Base-by-base conservation (phyloP, 495 filamentous ascomycete genomes). In the Pyronema omphalodes region DNA sequence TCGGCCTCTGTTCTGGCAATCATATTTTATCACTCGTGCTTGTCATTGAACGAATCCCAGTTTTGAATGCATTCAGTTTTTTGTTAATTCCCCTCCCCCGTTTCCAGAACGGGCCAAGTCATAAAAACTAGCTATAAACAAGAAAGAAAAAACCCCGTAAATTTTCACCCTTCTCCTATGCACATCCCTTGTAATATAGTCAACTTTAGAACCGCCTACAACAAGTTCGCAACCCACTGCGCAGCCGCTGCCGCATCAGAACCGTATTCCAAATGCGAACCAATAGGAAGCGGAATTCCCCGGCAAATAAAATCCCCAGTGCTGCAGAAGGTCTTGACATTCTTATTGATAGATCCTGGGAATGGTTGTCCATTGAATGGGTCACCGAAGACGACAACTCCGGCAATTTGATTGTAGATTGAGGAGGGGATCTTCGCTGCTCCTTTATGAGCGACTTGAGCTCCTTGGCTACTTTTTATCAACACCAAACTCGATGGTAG, bases 371-470 rank as follows among this genome's bases (percentile, higher is more conserved):
- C 39, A 12, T 58, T 37, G 62, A 71, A 66, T 35, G 78, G 77
- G 63, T 79, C 77, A 7, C 77, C 77, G 59, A 80, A 80, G 37
- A 78, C 67, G n/a, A 80, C 75, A 9, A 69, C 18, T 59, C 58
- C 8, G 75, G 60, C 44, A 65, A 59, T 36, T 41, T 64, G 8
- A 29, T 68, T 4, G 73, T 74, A 50, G 73, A 72, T 65, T 77
- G 76, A 1, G 73, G 45, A 2, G 12, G 44, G 19, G 23, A 59
- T 45, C 0, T 41, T 43, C 3, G 34, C 53, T 9, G 57, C 57
- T 1, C 53, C 59, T 3, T 43, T 35, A 47, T 59, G 59, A 14
- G 54, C 50, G 6, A 61, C 57, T 44, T 61, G 57, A 9, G 57
- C 57, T 40, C 59, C 59, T 52, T 61, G 59, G 29, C 57, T 61